phyloP scores from a whole-genome alignment of 2,329 filamentous ascomycete genomes.

The Trichoderma sp. region DNA sequence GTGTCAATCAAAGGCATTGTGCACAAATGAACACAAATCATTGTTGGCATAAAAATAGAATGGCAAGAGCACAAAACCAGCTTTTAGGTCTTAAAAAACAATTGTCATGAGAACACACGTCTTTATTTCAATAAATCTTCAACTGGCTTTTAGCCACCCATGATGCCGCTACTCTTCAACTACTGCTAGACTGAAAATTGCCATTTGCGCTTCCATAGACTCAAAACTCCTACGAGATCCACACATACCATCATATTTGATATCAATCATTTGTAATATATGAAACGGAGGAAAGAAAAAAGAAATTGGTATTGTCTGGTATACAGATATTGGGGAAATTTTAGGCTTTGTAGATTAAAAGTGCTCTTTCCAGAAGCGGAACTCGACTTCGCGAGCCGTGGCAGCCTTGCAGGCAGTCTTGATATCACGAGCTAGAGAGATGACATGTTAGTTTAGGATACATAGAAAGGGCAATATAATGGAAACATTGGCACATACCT shows the following conservation, averaged over 20 bases:
- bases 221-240: background rate
- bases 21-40: background rate
- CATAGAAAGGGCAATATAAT: background rate
- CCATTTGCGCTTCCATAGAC: background rate
- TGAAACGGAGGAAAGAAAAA: slow-evolving; percentile 2
- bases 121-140: background rate
- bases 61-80: background rate
- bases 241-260: slow-evolving; percentile 11
- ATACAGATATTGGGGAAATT: background rate
- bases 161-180: background rate
- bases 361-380: slow-evolving; percentile 99
- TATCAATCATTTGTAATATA: slow-evolving; percentile 9
- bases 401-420: slow-evolving; percentile 73
- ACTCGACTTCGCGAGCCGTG: slow-evolving; percentile 75
- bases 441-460: slow-evolving; percentile 31
- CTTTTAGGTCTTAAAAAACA: background rate
- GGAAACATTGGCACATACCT: slow-evolving; percentile 41
- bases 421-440: slow-evolving; percentile 70
- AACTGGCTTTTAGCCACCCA: background rate
- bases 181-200: background rate
- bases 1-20: background rate
- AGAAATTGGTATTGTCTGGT: slow-evolving; percentile 13
- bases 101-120: background rate
- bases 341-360: slow-evolving; percentile 45
- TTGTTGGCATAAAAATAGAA: background rate